Base-by-base conservation (phyloP, 129 eudicot species). In the Pittosporum tobira region DNA sequence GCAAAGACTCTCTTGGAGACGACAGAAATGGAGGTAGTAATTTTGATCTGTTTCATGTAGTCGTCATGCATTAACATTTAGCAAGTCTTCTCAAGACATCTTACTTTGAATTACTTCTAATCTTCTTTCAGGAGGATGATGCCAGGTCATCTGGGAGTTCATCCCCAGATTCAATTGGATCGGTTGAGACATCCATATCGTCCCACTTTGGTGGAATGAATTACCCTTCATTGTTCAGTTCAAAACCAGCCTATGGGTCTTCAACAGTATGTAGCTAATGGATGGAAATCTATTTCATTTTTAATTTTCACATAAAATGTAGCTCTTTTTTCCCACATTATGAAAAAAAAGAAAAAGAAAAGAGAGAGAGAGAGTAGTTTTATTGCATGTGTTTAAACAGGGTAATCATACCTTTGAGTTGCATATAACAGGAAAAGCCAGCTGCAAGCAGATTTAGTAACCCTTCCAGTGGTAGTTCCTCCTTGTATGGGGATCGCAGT, bases 191-290 rank as follows among this genome's bases (percentile, higher is more conserved):
- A 47, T 91, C 98, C 71, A 91, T 91, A 65, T 91, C 98, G 34
- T 91, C 98, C 46, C 94, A 83, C 75, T 91, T 86, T 74, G 98
- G 98, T 62, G 94, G 95, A 76, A 82, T 86, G 94, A 91, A 74
- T 66, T 91, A 91, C 68, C 98, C 98, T 24, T 91, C 98, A 0
- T 67, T 91, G 70, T 91, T 91, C 81, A 91, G 95, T 56, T 91
- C 98, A 36, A 82, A 82, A 46, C 94, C 98, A 27, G 52, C 73
- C 54, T 68, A 72, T 47, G 88, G 85, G 52, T 71, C 82, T 69
- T 81, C 97, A 63, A 56, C 75, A 77, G 95, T 90, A 76, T 48
- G 74, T 43, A 55, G 47, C 51, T 36, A 57, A 29, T 58, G 23
- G 19, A 48, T 50, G 31, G 7, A 1, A 38, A 15, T 47, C 28